Evolutionary conservation across 2,329 filamentous ascomycete species (phyloP), one percentile per base, ranked within the genome.

Genomic region (Diaporthe nobilis): DNA sequence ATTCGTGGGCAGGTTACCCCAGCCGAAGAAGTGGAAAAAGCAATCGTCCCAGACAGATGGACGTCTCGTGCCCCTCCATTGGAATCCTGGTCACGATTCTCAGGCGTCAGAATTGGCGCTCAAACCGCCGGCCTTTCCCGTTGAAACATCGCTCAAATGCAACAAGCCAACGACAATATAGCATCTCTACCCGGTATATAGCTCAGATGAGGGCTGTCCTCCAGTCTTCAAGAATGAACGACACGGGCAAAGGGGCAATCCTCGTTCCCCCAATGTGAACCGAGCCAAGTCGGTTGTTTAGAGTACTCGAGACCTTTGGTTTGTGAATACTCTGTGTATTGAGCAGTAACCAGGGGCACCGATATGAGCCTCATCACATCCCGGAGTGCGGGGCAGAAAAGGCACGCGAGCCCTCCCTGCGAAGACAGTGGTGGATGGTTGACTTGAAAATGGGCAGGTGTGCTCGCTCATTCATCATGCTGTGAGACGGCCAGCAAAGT

Each of bases 401-500:
- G 60, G 47, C 75, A 74, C 65, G 58, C 65, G 72, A 49, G 75
- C 63, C 60, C 60, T 42, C 51, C 42, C 28, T 57, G 34, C 34
- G 51, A 31, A 20, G 25, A 60, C 9, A 15, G 31, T 74, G 47
- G 67, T 75, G 71, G 75, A 67, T 71, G 75, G 72, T 8, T 68
- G 72, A 72, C 75, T 76, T 28, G 51, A 25, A 60, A 34, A 20
- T 25, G 53, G 47, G 25, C 58, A 13, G 5, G 58, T 57, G 49
- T 65, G 60, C 67, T 68, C 17, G 22, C 20, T 39, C 72, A 25
- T 49, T 55, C 49, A 70, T 31, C n/a, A 55, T 72, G 58, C 44
- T 34, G 72, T 76, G 47, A 71, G 75, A 72, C 72, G 73, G 63
- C 55, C 70, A 37, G 28, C 75, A 47, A 73, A 75, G 73, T 77